phyloP scores from a whole-genome alignment of 371 early-diverging fungal genomes.

The Synchytrium microbalum region DNA sequence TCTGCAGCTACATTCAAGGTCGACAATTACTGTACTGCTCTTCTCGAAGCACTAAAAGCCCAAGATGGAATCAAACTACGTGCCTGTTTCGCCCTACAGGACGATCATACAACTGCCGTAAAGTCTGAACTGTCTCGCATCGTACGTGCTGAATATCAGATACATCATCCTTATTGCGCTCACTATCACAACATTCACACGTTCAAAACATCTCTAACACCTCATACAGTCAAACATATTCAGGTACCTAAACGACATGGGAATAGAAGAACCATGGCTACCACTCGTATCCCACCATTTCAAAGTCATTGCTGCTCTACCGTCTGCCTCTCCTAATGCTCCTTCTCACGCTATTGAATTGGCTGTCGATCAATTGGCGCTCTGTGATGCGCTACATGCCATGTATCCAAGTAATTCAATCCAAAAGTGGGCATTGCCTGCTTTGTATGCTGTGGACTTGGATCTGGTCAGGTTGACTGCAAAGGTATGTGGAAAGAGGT shows the following conservation, averaged over 20 bases:
- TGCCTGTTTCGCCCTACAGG: neutral
- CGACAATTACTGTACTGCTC: neutral
- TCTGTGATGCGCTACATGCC: neutral
- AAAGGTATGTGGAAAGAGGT: neutral
- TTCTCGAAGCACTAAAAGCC: neutral
- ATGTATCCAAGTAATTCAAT: neutral
- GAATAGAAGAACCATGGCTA: neutral
- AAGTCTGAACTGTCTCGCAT: neutral
- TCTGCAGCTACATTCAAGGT: neutral
- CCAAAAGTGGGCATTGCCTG: neutral
- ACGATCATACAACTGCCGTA: neutral
- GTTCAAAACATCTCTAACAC: too few relatives aligned
- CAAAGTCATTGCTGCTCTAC: neutral
- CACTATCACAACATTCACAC: too few relatives aligned
- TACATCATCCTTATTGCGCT: too few relatives aligned
- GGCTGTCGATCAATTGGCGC: neutral
- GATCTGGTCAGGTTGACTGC: neutral
- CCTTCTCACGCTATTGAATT: neutral
- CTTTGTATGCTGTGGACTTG: constrained; percentile 1
- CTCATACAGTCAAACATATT: neutral
- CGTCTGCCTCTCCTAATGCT: neutral
- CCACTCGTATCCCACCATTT: neutral
- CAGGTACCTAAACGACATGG: neutral
- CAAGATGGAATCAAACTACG: neutral
- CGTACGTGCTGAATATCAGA: neutral